These are phyloP conservation scores for Cercospora canescens DNA, from an alignment of 2,329 filamentous ascomycete species.

Conservation along the genomic window DNA sequence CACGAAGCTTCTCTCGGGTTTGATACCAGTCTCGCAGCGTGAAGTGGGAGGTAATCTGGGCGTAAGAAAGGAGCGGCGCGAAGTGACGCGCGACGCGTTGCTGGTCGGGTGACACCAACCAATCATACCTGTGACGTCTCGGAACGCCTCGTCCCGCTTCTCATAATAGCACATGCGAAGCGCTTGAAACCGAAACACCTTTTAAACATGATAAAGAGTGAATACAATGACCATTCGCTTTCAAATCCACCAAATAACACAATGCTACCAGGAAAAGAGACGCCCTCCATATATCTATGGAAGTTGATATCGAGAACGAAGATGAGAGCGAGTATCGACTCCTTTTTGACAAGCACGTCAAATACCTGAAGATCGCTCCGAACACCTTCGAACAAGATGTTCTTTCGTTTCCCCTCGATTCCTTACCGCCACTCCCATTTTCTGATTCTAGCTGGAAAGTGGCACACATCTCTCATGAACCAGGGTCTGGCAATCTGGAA, in stretches of 20 bases:
- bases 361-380: background rate
- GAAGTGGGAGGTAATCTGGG: too few relatives aligned
- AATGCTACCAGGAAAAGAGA: background rate
- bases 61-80: too few relatives aligned
- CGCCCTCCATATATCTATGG: background rate
- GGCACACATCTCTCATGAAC: background rate
- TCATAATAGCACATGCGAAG: background rate
- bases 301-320: background rate
- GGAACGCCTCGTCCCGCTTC: background rate
- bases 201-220: background rate
- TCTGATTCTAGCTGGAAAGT: background rate
- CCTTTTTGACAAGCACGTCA: background rate
- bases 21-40: background rate
- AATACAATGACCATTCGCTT: background rate
- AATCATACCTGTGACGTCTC: background rate
- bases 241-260: background rate
- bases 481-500: background rate
- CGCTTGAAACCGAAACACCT: background rate
- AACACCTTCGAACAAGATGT: background rate
- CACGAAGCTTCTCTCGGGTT: background rate
- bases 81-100: background rate
- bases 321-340: background rate
- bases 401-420: background rate
- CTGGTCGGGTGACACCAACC: background rate
- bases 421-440: background rate